phyloP scores from a whole-genome alignment of 2,329 filamentous ascomycete species.

The Diaporthe eres region DNA sequence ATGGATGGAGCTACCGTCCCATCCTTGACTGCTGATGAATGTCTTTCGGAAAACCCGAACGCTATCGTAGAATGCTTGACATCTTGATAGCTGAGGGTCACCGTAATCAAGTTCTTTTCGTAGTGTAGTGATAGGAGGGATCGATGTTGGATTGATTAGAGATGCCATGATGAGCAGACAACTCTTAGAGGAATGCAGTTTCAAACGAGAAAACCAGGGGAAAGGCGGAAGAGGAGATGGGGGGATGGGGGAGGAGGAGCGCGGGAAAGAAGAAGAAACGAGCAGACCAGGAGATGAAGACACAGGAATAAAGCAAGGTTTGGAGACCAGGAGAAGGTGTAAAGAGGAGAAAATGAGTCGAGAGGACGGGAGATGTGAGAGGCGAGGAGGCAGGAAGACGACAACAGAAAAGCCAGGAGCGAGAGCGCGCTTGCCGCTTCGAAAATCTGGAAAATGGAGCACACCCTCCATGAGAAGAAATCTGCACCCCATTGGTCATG shows the following conservation, averaged over 20 bases:
- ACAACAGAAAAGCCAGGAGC: not conserved
- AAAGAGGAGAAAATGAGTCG: not conserved
- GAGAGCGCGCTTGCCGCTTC: accelerated
- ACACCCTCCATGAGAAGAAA: not conserved
- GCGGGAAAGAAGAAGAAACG: not conserved
- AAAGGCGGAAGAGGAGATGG: not conserved
- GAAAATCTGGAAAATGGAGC: not conserved
- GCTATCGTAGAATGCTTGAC: constrained; percentile 7
- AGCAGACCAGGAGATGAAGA: not conserved
- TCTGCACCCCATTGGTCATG: not conserved
- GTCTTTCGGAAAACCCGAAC: not conserved
- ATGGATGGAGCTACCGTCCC: constrained; percentile 3
- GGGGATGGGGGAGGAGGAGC: not conserved
- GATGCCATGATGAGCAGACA: not conserved
- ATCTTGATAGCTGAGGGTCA: not conserved
- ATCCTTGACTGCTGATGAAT: not conserved
- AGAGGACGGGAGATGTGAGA: too few species aligned
- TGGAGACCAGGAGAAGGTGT: not conserved
- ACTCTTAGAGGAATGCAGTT: not conserved
- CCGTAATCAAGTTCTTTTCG: not conserved
- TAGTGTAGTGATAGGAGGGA: not conserved
- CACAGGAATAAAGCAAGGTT: too few species aligned
- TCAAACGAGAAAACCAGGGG: not conserved
- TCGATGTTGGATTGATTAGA: not conserved
- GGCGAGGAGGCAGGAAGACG: not conserved